Evolutionary conservation across 2,329 filamentous ascomycete species (phyloP).

Genomic region (Nakataea oryzae): DNA sequence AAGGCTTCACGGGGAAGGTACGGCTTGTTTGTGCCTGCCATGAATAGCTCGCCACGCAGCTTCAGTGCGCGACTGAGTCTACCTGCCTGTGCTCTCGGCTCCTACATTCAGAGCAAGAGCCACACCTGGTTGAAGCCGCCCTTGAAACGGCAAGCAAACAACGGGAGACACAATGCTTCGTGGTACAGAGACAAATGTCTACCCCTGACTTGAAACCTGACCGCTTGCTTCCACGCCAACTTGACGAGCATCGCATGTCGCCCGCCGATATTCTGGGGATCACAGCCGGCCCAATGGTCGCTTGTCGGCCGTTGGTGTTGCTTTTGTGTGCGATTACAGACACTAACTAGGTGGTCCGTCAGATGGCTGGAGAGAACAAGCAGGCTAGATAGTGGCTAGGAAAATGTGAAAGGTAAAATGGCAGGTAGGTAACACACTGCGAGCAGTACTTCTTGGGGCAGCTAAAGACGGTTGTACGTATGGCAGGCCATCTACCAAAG

Average conservation of each 20-base stretch:
- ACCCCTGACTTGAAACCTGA: background rate
- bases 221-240: background rate
- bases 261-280: background rate
- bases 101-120: background rate
- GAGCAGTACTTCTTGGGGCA: too few relatives aligned
- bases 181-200: background rate
- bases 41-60: too few relatives aligned
- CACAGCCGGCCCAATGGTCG: too few relatives aligned
- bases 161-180: too few relatives aligned
- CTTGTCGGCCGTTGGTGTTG: background rate
- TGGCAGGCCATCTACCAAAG: too few relatives aligned
- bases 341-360: background rate
- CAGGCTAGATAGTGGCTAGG: background rate
- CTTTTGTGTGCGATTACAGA: too few relatives aligned
- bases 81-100: too few relatives aligned
- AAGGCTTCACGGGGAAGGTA: too few relatives aligned
- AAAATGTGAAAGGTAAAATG: background rate
- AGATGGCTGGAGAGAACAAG: background rate
- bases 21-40: too few relatives aligned
- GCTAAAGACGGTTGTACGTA: too few relatives aligned
- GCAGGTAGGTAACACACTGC: too few relatives aligned
- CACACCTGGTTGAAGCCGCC: background rate
- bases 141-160: background rate
- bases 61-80: too few relatives aligned
- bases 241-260: background rate